Evolutionary conservation across 2,329 filamentous ascomycete species (phyloP).

Genomic region (Tolypocladium ophioglossoides): DNA sequence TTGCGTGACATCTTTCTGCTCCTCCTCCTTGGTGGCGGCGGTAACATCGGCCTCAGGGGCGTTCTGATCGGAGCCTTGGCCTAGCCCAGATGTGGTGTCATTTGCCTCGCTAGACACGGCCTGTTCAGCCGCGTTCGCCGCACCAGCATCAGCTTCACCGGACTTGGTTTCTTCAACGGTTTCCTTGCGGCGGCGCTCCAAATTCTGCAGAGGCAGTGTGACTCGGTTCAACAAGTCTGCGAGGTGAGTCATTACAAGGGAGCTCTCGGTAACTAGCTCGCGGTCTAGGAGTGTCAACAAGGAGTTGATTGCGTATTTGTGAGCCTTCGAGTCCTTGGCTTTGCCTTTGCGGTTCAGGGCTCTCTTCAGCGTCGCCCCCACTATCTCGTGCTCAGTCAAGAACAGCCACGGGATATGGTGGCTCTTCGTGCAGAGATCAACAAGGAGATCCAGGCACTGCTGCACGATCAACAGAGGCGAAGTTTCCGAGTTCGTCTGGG

Average conservation of each 20-base stretch:
- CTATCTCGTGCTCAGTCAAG: slow-evolving; percentile 80
- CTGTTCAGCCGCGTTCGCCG: slow-evolving; percentile 15
- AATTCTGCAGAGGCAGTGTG: slow-evolving; percentile 70
- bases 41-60: slow-evolving; percentile 10
- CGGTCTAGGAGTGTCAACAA: slow-evolving; percentile 80
- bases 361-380: slow-evolving; percentile 65
- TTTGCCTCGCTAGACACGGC: slow-evolving; percentile 5
- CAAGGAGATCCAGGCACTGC: slow-evolving; percentile 80
- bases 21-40: slow-evolving; percentile 16
- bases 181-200: slow-evolving; percentile 77
- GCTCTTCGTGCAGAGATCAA: slow-evolving; percentile 75
- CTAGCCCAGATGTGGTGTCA: slow-evolving; percentile 14
- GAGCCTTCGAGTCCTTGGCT: slow-evolving; percentile 69
- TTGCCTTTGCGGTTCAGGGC: slow-evolving; percentile 77
- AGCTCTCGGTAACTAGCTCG: slow-evolving; percentile 93
- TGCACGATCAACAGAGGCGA: slow-evolving; percentile 93
- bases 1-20: slow-evolving; percentile 28
- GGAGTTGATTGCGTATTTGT: slow-evolving; percentile 86
- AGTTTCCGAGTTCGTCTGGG: slow-evolving; percentile 65
- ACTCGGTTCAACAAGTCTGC: slow-evolving; percentile 81
- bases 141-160: slow-evolving; percentile 25
- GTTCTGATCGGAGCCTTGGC: slow-evolving; percentile 13
- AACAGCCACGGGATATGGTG: slow-evolving; percentile 85
- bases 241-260: slow-evolving; percentile 89
- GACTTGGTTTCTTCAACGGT: slow-evolving; percentile 43